These are phyloP conservation scores for Venturia asperata DNA, from an alignment of 2,329 filamentous ascomycete species.

Conservation along the genomic window DNA sequence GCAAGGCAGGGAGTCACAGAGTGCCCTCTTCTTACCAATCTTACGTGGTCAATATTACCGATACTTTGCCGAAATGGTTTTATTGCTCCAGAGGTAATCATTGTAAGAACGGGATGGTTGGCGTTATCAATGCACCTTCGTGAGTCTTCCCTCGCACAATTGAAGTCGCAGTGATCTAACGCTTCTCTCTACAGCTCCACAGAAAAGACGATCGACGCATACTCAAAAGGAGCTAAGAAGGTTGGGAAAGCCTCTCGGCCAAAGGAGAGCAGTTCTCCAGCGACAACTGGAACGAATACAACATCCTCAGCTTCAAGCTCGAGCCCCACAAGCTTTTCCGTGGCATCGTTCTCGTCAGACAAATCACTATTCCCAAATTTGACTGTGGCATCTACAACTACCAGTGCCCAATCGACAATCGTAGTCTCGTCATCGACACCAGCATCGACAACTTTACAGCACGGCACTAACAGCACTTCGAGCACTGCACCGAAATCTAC, in stretches of 20 bases:
- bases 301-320: not conserved
- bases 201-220: not conserved
- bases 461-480: too few relatives aligned
- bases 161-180: not conserved
- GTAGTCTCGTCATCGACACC: too few relatives aligned
- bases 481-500: not conserved
- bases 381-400: too few relatives aligned
- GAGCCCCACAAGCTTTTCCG: too few relatives aligned
- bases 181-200: not conserved
- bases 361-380: too few relatives aligned
- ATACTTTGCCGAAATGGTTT: slow-evolving; percentile 66
- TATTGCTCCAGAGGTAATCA: slow-evolving; percentile 70
- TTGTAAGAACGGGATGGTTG: slow-evolving; percentile 67
- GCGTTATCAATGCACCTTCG: slow-evolving; percentile 64
- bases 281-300: not conserved
- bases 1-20: not conserved
- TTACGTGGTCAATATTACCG: slow-evolving; percentile 22
- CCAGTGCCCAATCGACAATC: too few relatives aligned
- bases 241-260: not conserved
- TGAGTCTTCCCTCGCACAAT: not conserved
- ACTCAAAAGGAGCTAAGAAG: not conserved
- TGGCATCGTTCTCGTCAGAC: too few relatives aligned
- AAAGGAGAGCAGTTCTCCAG: not conserved
- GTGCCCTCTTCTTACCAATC: not conserved
- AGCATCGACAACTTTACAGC: too few relatives aligned